Conservation (phyloP, 306 rosid genomes). For the Albizia julibrissin region DNA sequence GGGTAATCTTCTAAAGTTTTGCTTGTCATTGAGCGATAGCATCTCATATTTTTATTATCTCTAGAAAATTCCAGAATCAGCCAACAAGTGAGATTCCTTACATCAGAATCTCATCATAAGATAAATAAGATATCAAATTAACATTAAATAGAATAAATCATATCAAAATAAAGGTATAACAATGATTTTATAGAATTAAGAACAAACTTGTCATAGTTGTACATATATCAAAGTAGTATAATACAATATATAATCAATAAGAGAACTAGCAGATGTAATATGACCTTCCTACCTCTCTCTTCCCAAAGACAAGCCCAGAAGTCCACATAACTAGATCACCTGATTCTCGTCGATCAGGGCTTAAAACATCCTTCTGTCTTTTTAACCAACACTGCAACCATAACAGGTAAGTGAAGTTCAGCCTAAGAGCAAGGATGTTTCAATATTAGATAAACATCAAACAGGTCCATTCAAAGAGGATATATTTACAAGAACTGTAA, state of each 20-base stretch:
- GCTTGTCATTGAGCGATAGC: neutral
- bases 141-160: neutral
- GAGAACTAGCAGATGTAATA: constrained; percentile 14
- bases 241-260: neutral
- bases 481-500: constrained; percentile 19
- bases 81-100: neutral
- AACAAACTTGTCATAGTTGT: constrained; percentile 6
- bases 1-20: neutral
- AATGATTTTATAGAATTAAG: constrained; percentile 2
- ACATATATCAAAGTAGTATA: constrained; percentile 6
- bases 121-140: neutral
- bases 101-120: neutral
- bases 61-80: constrained; percentile 1
- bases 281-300: constrained; percentile 61
- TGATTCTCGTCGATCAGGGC: constrained; percentile 60
- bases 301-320: constrained; percentile 81
- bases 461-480: neutral
- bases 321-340: constrained; percentile 74
- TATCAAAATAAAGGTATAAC: neutral
- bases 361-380: constrained; percentile 69
- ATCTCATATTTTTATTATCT: neutral
- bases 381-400: constrained; percentile 88
- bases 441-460: constrained; percentile 9
- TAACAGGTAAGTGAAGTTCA: constrained; percentile 23
- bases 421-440: neutral